These are phyloP conservation scores for Pontederia paniculata DNA, from an alignment of 176 grass and related monocot species.

Conservation along the genomic window DNA sequence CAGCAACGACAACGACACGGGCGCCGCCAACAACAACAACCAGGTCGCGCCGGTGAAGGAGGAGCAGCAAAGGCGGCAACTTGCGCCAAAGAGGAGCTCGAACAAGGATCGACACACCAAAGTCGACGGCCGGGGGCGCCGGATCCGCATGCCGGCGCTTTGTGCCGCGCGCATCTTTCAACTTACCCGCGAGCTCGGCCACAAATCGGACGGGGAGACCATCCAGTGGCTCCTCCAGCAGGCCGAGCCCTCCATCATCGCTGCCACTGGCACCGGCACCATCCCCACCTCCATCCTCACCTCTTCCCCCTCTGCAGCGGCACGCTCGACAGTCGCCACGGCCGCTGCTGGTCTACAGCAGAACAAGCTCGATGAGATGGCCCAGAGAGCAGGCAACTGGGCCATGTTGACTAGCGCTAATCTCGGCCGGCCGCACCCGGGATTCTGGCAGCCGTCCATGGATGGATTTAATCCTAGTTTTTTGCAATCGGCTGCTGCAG, in stretches of 20 bases:
- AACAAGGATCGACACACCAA: conserved; percentile 22
- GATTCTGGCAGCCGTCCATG: conserved; percentile 2
- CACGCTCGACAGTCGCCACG: neutral
- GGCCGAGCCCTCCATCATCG: conserved; percentile 12
- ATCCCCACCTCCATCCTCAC: conserved; percentile 15
- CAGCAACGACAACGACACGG: neutral
- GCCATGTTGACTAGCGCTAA: neutral
- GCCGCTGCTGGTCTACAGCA: conserved; percentile 12
- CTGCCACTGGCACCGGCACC: conserved; percentile 16
- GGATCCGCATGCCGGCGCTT: conserved; percentile 21
- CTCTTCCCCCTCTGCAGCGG: neutral
- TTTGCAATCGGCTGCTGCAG: neutral
- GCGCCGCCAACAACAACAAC: neutral
- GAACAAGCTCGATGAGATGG: conserved; percentile 9
- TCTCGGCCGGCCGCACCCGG: conserved; percentile 7
- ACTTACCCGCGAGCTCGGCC: conserved; percentile 19
- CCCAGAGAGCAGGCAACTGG: neutral
- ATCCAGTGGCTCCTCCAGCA: conserved; percentile 22
- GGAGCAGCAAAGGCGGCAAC: conserved; percentile 4
- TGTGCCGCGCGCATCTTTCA: conserved; percentile 21
- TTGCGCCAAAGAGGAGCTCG: conserved; percentile 14
- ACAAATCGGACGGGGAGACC: conserved; percentile 21
- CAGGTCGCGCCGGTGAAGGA: neutral
- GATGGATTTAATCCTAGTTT: conserved; percentile 10
- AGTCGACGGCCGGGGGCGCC: conserved; percentile 14